Base-by-base conservation (phyloP, 2,329 filamentous ascomycete genomes). In the Trichophyton simii region DNA sequence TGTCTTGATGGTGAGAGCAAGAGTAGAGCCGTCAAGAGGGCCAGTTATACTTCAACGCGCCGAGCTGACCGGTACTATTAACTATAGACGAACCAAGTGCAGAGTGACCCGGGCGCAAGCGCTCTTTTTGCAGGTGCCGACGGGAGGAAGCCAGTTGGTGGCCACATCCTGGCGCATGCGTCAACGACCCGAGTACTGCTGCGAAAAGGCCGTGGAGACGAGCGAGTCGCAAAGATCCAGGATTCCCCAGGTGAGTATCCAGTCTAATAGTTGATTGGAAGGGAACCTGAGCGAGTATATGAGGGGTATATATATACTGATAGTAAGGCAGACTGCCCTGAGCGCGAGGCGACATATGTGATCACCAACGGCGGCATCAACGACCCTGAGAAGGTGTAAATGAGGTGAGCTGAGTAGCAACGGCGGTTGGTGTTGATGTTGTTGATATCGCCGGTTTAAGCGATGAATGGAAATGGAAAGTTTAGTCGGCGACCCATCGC, bases 341-440 rank as follows among this genome's bases (percentile, higher is more conserved):
- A 88, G 70, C 79, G 79, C 57, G 85, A 88, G 72, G 84, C 85
- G 28, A 87, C 82, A 1, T 88, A 88, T 71, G 79, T 87, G 65
- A 88, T 88, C 66, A 87, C 84, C 31, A 84, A 81, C 64, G 85
- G 85, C 36, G 85, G 85, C 38, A 87, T 87, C 72, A 84, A 81
- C 62, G 84, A 87, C 69, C 81, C 84, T 1, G 84, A 87, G 66
- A 86, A 86, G 71, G 75, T 77, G 38, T 85, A 66, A 71, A 11
- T 13, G 13, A 38, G 13, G 34, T 38, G 34, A 38, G 11, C 9
- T 38, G 8, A 11, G 11, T 38, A 31, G 34, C 34, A 38, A 13
- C 11, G 34, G 3, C 2, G 9, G 11, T 36, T 38, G 34, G 13
- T 13, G 28, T 31, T 31, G 28, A 31, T 7, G 28, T 31, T 31